phyloP scores from a whole-genome alignment of 2,329 filamentous ascomycete genomes.

The Conoideocrella luteorostrata region DNA sequence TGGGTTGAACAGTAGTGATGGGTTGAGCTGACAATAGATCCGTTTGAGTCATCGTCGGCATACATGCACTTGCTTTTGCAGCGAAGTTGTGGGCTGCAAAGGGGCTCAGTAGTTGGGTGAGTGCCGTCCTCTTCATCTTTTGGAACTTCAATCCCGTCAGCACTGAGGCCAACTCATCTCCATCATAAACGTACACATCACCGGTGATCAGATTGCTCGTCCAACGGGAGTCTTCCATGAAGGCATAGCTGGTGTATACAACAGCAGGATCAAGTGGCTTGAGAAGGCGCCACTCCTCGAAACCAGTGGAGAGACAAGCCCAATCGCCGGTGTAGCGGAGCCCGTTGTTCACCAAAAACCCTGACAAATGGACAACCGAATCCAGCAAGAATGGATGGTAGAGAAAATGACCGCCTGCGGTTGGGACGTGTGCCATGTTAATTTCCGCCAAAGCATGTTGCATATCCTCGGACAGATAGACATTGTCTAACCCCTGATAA shows the following conservation, averaged over 20 bases:
- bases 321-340: neutral
- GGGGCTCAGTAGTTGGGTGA: constrained; percentile 1
- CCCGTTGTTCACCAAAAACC: neutral
- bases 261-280: neutral
- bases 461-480: neutral
- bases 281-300: neutral
- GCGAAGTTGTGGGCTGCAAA: neutral
- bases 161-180: constrained; percentile 1
- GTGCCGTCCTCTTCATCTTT: constrained; percentile 6
- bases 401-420: neutral
- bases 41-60: neutral
- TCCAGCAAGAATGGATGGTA: neutral
- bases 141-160: constrained; percentile 2
- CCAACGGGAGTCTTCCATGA: neutral
- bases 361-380: neutral
- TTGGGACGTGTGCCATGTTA: neutral
- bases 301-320: neutral
- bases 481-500: neutral
- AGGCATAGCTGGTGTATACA: neutral
- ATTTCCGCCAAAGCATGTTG: neutral
- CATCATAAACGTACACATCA: neutral
- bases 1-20: neutral
- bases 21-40: neutral
- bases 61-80: neutral
- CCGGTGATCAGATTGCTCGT: neutral